Base-by-base conservation (phyloP, 805 yeast species). In the Cyberlindnera euphorbiiphila region DNA sequence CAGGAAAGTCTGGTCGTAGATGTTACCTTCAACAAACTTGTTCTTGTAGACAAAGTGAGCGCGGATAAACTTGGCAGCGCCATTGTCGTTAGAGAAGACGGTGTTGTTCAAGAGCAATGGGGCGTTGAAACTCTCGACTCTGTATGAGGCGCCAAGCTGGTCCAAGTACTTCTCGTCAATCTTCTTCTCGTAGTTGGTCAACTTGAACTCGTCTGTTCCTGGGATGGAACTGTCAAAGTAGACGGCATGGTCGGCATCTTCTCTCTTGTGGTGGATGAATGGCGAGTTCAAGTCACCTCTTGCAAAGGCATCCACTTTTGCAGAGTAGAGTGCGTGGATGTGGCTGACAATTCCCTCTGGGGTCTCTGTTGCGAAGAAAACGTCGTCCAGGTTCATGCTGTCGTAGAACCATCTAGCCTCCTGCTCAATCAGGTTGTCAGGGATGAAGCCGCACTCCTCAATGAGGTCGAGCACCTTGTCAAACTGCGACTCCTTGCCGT, bases 391-490 rank as follows among this genome's bases (percentile, higher is more conserved):
- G 19, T 96, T 96, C 48, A 91, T 71, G 27, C 75, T 64, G 41
- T 83, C 77, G 66, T 93, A 93, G 60, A 91, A 89, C 94, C 96
- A 88, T 42, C 71, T 74, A 7, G 91, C 81, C 64, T 91, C 98
- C 38, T 74, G 69, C 62, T 88, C 96, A 48, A 91, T 85, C 51
- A 87, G 69, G 39, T 75, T 64, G 51, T 85, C 95, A 9, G 98
- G 98, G 43, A 91, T 85, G 56, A 91, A 85, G 0, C 96, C 98
- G 23, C 81, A 77, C 37, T 74, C 70, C 57, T 87, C 95, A 39
- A 91, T 66, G 27, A 78, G 70, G 57, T 87, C 95, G 62, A 87
- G 75, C 29, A 91, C 97, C 44, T 71, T 71, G 48, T 79, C 88
- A 60, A 81, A 74, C 61, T 93, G 98, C 32, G 74, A 71, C 55